phyloP scores from a whole-genome alignment of 2,329 filamentous ascomycete species.

The Colletotrichum theobromicola region DNA sequence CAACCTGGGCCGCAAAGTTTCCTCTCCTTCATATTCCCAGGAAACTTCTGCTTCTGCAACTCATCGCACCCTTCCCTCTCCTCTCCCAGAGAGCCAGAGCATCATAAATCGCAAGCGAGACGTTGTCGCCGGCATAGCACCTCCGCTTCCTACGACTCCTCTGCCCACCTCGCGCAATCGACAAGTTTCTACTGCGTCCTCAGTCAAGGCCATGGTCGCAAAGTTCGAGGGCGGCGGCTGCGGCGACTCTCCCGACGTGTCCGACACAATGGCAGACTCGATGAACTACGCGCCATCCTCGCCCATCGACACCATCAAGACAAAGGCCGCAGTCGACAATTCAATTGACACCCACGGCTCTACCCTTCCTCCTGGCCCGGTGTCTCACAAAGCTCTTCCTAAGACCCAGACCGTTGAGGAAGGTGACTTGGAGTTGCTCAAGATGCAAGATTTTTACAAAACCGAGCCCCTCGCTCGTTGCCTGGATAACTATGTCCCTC shows the following conservation, averaged over 20 bases:
- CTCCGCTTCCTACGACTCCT: neutral
- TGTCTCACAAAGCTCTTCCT: neutral
- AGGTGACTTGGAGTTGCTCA: constrained; percentile 6
- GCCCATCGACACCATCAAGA: neutral
- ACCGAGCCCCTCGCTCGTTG: constrained; percentile 1
- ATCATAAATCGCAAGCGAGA: constrained; percentile 9
- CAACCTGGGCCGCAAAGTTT: constrained; percentile 7
- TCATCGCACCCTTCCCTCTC: neutral
- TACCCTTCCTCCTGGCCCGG: neutral
- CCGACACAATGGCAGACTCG: neutral
- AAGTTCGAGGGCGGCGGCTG: neutral
- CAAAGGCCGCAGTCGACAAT: neutral
- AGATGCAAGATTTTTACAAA: constrained; percentile 15
- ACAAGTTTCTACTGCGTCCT: neutral
- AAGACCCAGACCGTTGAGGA: neutral
- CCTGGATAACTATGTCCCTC: constrained; percentile 6
- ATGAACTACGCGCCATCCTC: neutral
- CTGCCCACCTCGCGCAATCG: neutral
- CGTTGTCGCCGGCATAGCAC: neutral
- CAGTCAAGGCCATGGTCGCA: constrained; percentile 20
- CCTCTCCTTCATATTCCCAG: neutral
- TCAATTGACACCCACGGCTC: neutral
- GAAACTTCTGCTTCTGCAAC: neutral
- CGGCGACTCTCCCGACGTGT: neutral
- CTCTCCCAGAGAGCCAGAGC: neutral